phyloP scores from a whole-genome alignment of 2,329 filamentous ascomycete species.

The Zymoseptoria brevis region DNA sequence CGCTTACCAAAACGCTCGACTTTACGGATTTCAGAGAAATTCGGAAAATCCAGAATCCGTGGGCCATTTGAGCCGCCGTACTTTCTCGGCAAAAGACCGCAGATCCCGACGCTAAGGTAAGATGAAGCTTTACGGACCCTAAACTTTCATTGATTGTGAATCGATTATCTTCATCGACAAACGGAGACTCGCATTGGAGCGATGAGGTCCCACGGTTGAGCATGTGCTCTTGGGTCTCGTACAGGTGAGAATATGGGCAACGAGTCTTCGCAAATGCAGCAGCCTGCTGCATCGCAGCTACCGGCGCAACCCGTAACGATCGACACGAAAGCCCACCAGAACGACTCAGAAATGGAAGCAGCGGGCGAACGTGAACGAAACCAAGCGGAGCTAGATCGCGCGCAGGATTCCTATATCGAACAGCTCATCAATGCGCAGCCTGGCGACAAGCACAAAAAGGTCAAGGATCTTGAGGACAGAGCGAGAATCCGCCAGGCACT shows the following conservation, averaged over 20 bases:
- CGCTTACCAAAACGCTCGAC: too few species aligned
- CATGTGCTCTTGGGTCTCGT: not conserved
- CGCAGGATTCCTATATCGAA: not conserved
- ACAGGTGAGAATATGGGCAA: conserved; percentile 7
- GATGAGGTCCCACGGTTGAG: not conserved
- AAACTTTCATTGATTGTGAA: not conserved
- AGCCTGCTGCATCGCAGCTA: conserved; percentile 2
- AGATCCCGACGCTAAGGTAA: not conserved
- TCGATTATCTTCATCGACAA: not conserved
- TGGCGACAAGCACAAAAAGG: not conserved
- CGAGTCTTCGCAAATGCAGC: conserved; percentile 9
- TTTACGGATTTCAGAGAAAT: too few species aligned
- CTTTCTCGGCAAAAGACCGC: not conserved
- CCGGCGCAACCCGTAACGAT: not conserved
- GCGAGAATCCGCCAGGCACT: conserved; percentile 5
- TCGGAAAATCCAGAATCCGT: too few species aligned
- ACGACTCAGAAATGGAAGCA: not conserved
- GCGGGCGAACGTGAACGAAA: not conserved
- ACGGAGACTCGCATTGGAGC: not conserved
- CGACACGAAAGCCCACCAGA: not conserved
- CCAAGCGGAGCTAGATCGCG: conserved; percentile 1
- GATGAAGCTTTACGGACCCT: not conserved
- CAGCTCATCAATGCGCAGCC: not conserved
- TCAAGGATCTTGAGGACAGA: conserved; percentile 1
- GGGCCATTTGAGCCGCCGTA: too few species aligned